Evolutionary conservation across 2,329 filamentous ascomycete genomes (phyloP), one percentile per base, ranked within the genome.

Genomic region (Ilyonectria robusta): DNA sequence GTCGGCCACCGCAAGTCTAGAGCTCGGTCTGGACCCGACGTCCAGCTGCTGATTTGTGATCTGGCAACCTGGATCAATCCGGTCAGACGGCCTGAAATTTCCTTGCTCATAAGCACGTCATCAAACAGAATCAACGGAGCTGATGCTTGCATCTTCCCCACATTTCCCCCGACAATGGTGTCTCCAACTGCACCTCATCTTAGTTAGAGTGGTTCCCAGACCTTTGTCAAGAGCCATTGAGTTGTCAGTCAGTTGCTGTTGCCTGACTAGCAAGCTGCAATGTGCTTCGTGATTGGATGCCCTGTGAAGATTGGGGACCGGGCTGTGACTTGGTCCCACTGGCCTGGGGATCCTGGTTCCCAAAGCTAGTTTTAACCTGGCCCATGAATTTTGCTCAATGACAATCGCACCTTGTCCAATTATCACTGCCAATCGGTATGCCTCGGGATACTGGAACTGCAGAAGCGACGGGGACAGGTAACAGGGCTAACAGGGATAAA

Each of bases 31-130:
- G 15, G 40, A n/a, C 40, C 8, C 15, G 6, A 42, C 40, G 17
- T 42, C 40, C 29, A 40, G 29, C 13, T 29, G 47, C n/a, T n/a
- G 40, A 48, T 40, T 47, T 40, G 31, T 59, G 48, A 51, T 23
- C 23, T 23, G 23, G 23, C 23, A 23, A 23, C 44, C 29, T 31
- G 57, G 19, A 37, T n/a, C 29, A 29, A 59, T 58, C 37, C 44
- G 26, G 46, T 35, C 5, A 29, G 21, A 31, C 44, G 37, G 46
- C 21, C 44, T 65, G 35, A 54, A 55, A 59, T 33, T 8, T 19
- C 19, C 26, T 13, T 40, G 54, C 63, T 67, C 60, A 64, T 56
- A 37, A 6, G 10, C 19, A 31, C 62, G 67, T 69, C 69, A 72
- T 70, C 37, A 33, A 59, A 42, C 37, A 66, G 35, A 23, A 58